These are phyloP conservation scores for Scleroderma bovista DNA, from an alignment of 768 basidiomycete species.

Conservation along the genomic window DNA sequence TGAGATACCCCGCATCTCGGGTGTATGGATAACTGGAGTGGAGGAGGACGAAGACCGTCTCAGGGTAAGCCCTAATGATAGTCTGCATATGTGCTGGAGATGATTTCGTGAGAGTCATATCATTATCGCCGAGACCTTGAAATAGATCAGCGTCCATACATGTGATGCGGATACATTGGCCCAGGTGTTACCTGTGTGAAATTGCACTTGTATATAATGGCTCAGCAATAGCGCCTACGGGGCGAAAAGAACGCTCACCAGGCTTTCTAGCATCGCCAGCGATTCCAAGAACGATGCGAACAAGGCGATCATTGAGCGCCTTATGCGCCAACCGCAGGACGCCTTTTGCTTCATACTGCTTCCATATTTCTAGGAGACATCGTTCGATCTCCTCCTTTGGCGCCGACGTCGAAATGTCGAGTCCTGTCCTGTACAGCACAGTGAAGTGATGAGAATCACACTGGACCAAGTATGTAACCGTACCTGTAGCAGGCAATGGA, in stretches of 20 bases:
- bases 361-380: slow-evolving; percentile 27
- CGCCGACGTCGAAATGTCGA: slow-evolving; percentile 41
- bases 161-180: neutral
- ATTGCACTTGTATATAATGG: slow-evolving; percentile 52
- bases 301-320: slow-evolving; percentile 60
- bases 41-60: slow-evolving; percentile 59
- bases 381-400: slow-evolving; percentile 25
- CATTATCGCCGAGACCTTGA: slow-evolving; percentile 61
- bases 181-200: slow-evolving; percentile 52
- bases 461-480: neutral
- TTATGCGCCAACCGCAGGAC: slow-evolving; percentile 56
- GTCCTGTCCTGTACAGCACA: slow-evolving; percentile 51
- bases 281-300: slow-evolving; percentile 48
- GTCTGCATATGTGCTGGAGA: slow-evolving; percentile 67
- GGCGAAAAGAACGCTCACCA: slow-evolving; percentile 32
- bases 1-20: slow-evolving; percentile 72
- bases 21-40: slow-evolving; percentile 78
- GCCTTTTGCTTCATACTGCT: slow-evolving; percentile 31
- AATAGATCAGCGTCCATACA: neutral
- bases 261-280: slow-evolving; percentile 53
- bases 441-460: neutral
- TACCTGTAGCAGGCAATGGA: slow-evolving; percentile 65
- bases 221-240: neutral
- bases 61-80: slow-evolving; percentile 57
- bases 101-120: slow-evolving; percentile 51